Conservation (phyloP, 441 rosid genomes). For the Melianthus villosus region DNA sequence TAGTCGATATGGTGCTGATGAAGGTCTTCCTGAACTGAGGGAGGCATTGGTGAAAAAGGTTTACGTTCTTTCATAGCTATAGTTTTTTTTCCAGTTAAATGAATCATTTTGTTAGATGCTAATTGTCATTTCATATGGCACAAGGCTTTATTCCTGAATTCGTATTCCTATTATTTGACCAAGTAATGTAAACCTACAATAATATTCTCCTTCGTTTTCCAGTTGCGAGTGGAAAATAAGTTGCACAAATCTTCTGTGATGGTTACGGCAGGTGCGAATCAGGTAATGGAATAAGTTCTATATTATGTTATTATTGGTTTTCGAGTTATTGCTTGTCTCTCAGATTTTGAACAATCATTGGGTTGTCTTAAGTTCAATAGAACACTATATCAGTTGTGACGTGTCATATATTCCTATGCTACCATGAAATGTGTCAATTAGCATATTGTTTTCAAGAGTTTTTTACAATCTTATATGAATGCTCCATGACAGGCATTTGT, state of each 20-base stretch:
- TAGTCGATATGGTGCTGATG: conserved; percentile 86
- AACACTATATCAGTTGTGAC: no score
- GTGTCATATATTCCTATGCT: conserved; percentile 6
- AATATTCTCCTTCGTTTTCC: conserved; percentile 12
- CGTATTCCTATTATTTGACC: not conserved
- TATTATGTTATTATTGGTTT: no score
- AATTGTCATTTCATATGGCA: no score
- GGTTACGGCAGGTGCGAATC: conserved; percentile 98
- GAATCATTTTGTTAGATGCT: no score
- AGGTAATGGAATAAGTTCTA: conserved; percentile 17
- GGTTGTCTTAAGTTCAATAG: no score
- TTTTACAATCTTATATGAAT: conserved; percentile 4
- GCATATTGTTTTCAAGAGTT: not conserved
- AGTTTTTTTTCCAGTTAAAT: conserved; percentile 1
- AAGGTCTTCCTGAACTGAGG: conserved; percentile 70
- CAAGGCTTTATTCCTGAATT: no score
- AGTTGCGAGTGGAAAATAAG: conserved; percentile 65
- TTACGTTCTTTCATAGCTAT: conserved; percentile 2
- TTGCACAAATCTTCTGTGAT: conserved; percentile 64
- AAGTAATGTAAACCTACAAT: conserved; percentile 1
- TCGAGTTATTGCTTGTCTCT: no score
- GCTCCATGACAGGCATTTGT: conserved; percentile 67
- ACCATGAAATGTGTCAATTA: not conserved
- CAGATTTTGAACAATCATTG: no score
- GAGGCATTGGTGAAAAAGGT: conserved; percentile 61